Evolutionary conservation across 495 filamentous ascomycete species (phyloP).

Genomic region (Sporormia fimetaria): DNA sequence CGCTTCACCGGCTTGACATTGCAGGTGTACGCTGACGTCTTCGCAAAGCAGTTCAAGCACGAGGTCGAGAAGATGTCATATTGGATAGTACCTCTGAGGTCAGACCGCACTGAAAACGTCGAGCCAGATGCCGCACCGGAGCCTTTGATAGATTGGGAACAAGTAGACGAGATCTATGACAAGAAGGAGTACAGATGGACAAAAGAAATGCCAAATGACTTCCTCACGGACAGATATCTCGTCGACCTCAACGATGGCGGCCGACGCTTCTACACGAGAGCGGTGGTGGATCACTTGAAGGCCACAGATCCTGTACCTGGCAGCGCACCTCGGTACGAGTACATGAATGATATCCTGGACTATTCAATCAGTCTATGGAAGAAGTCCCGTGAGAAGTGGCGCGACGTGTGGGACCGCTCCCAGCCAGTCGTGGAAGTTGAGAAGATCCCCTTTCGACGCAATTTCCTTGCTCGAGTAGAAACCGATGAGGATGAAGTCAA

Average conservation of each 20-base stretch:
- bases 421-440: conserved; percentile 74
- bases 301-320: conserved; percentile 47
- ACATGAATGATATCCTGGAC: conserved; percentile 52
- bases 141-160: conserved; percentile 55
- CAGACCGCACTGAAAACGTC: background rate
- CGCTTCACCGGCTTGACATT: conserved; percentile 59
- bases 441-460: conserved; percentile 60
- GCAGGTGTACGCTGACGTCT: conserved; percentile 70
- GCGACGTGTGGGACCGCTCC: conserved; percentile 38
- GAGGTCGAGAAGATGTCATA: conserved; percentile 60
- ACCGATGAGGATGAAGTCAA: conserved; percentile 40
- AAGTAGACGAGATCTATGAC: conserved; percentile 41
- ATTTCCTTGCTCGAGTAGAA: conserved; percentile 56
- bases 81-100: conserved; percentile 57
- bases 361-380: conserved; percentile 51
- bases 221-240: conserved; percentile 54
- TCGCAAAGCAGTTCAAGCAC: conserved; percentile 69
- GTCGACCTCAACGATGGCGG: conserved; percentile 66
- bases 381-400: conserved; percentile 37
- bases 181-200: conserved; percentile 46
- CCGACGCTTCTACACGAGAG: conserved; percentile 44
- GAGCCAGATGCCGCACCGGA: conserved; percentile 10
- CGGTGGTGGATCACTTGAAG: conserved; percentile 38
- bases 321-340: conserved; percentile 37
- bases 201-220: conserved; percentile 41